phyloP scores from a whole-genome alignment of 139 green algal species.

The Micractinium conductrix region DNA sequence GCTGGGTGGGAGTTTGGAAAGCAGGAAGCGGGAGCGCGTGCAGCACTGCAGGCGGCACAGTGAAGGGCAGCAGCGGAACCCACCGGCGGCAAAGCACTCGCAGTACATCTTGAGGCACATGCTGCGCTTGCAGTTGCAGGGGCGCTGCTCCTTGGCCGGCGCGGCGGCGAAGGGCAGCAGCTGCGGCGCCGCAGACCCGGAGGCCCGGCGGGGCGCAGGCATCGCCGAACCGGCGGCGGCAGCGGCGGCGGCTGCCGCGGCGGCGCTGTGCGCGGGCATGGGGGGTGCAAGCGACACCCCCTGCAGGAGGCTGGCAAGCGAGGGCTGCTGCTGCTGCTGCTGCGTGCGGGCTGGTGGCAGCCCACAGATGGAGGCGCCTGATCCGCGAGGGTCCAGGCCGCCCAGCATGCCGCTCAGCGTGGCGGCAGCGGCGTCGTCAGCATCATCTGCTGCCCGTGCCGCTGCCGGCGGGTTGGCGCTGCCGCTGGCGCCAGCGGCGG shows the following conservation, averaged over 20 bases:
- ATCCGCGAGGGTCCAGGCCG: background rate
- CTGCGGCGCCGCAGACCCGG: background rate
- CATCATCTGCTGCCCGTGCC: background rate
- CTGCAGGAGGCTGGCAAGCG: slow-evolving; percentile 4
- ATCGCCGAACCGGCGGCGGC: background rate
- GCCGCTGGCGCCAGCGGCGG: background rate
- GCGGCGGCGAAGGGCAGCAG: background rate
- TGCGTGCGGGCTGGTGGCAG: background rate
- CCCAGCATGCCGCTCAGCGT: slow-evolving; percentile 6
- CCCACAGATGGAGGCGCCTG: background rate
- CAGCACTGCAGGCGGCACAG: background rate
- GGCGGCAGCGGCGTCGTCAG: slow-evolving; percentile 7
- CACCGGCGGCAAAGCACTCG: slow-evolving; percentile 82
- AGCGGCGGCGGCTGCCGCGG: slow-evolving; percentile 13
- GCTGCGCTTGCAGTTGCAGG: slow-evolving; percentile 91
- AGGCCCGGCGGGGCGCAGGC: background rate
- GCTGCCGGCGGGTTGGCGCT: background rate
- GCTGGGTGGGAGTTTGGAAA: background rate
- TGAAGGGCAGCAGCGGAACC: background rate
- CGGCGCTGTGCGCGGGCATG: slow-evolving; percentile 1
- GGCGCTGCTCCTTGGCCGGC: background rate
- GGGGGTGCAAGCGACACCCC: background rate
- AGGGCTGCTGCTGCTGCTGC: background rate
- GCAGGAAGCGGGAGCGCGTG: background rate
- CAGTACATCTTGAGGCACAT: slow-evolving; percentile 95